These are phyloP conservation scores for Petunia axillaris DNA, from an alignment of 257 asterid genomes.

Conservation along the genomic window DNA sequence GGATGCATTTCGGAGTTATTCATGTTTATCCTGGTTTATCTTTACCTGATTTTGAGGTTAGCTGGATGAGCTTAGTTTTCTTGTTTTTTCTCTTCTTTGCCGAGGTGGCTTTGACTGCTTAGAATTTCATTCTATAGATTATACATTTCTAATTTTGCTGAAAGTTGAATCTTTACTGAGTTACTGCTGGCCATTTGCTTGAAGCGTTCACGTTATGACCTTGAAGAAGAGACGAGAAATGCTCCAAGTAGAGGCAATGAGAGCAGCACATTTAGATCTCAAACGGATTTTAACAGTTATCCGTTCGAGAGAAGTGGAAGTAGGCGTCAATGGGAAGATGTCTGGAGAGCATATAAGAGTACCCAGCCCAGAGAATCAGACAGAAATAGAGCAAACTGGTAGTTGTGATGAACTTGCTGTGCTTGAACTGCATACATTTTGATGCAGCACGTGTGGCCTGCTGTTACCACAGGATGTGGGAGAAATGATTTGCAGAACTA, in stretches of 20 bases:
- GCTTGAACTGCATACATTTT: constrained; percentile 1
- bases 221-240: constrained; percentile 78
- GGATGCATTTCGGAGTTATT: neutral
- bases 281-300: constrained; percentile 48
- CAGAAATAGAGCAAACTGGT: constrained; percentile 51
- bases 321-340: constrained; percentile 62
- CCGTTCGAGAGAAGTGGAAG: constrained; percentile 53
- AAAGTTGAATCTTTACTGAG: constrained; percentile 19
- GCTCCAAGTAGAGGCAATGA: constrained; percentile 52
- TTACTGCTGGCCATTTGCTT: constrained; percentile 32
- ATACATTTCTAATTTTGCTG: neutral
- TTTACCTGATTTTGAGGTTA: neutral
- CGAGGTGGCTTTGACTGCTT: constrained; percentile 13
- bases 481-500: constrained; percentile 12
- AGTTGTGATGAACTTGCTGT: constrained; percentile 28
- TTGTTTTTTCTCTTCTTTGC: neutral
- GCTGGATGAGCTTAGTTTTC: neutral
- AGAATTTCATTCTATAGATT: neutral
- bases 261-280: constrained; percentile 38
- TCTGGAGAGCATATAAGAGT: constrained; percentile 53
- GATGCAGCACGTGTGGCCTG: neutral
- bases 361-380: constrained; percentile 50
- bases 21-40: neutral
- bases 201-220: constrained; percentile 78
- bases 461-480: constrained; percentile 23